These are phyloP conservation scores for Pelargonium australe DNA, from an alignment of 441 rosid species.

Conservation along the genomic window DNA sequence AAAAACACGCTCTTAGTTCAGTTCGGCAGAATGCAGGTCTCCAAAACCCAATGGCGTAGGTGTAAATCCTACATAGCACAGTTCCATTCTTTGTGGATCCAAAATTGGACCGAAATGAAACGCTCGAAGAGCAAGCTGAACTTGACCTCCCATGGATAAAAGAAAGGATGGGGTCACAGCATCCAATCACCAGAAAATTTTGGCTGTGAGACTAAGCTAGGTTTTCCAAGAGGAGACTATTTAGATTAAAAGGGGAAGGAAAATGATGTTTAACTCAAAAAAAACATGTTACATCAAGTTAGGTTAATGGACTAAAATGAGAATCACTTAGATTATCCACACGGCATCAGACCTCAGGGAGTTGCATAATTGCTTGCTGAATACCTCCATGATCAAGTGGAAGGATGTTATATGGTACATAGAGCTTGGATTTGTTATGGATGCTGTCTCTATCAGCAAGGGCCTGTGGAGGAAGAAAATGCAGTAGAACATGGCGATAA, in stretches of 20 bases:
- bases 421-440: constrained; percentile 48
- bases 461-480: constrained; percentile 44
- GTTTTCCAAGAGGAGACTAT: constrained; percentile 8
- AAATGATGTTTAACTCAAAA: background rate
- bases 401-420: constrained; percentile 84
- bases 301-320: constrained; percentile 6
- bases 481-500: constrained; percentile 9
- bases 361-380: constrained; percentile 81
- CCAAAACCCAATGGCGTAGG: no score
- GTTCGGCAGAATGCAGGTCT: no score
- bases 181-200: no score
- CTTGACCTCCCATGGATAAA: background rate
- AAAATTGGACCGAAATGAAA: no score
- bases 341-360: constrained; percentile 67
- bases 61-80: no score
- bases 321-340: constrained; percentile 19
- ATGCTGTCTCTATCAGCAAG: constrained; percentile 49
- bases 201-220: constrained; percentile 4
- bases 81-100: no score
- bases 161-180: no score
- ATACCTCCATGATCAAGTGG: constrained; percentile 79
- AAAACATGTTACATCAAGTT: background rate
- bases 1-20: no score
- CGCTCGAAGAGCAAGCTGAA: background rate
- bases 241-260: background rate